phyloP scores from a whole-genome alignment of 805 yeast genomes.

The Kuraishia molischiana region DNA sequence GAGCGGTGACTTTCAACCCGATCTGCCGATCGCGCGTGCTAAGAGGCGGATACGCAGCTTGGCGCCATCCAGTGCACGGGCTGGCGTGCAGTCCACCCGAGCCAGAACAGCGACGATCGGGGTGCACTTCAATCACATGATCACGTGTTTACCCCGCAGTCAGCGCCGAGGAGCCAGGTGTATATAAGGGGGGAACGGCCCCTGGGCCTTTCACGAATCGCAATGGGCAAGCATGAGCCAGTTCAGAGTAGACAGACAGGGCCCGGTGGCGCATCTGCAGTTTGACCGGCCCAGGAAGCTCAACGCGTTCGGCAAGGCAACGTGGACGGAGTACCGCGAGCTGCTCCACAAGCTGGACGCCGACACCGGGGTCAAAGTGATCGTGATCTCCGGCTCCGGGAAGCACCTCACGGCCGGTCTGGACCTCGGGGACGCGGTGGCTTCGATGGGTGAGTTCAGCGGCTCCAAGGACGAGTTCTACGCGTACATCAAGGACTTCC shows the following conservation, averaged over 20 bases:
- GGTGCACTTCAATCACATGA: too few species aligned
- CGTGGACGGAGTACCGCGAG: constrained; percentile 48
- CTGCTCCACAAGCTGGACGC: constrained; percentile 35
- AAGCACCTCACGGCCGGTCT: constrained; percentile 57
- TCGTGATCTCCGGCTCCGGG: constrained; percentile 49
- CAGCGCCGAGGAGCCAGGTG: too few species aligned
- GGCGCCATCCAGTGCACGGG: constrained; percentile 73
- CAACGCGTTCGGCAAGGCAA: constrained; percentile 46
- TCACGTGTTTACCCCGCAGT: too few species aligned
- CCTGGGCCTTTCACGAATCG: too few species aligned
- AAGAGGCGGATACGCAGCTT: too few species aligned
- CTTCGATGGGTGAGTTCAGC: constrained; percentile 9
- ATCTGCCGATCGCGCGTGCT: too few species aligned
- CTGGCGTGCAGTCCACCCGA: constrained; percentile 63
- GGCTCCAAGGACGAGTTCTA: constrained; percentile 16
- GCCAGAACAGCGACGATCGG: constrained; percentile 71
- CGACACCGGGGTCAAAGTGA: constrained; percentile 36
- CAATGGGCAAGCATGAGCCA: too few species aligned
- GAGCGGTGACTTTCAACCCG: too few species aligned
- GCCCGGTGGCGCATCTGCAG: constrained; percentile 39
- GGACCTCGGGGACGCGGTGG: constrained; percentile 31
- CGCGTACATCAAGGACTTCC: constrained; percentile 44
- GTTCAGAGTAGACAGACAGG: not conserved
- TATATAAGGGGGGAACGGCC: too few species aligned
- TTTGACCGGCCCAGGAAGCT: constrained; percentile 50